Percentiles rank a stretch among this genome's conserved stretches.
phyloP scores from a whole-genome alignment of 2,329 filamentous ascomycete species.

The Decorospora gaudefroyi region DNA sequence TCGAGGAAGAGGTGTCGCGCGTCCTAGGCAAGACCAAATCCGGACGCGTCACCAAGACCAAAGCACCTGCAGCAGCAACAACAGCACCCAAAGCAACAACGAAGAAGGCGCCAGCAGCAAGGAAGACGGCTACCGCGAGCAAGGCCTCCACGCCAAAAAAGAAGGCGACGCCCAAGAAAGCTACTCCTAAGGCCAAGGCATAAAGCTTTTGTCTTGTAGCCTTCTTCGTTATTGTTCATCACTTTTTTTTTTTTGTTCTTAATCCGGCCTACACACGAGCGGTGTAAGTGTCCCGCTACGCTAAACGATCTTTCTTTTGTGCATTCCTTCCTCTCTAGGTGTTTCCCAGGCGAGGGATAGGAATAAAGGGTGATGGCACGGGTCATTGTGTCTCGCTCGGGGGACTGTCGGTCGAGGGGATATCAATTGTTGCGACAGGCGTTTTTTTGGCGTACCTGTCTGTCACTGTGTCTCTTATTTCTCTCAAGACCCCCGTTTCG shows the following conservation, averaged over 20 bases:
- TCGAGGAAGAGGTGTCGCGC: conserved; percentile 68
- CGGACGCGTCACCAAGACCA: conserved; percentile 77
- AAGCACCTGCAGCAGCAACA: conserved; percentile 48
- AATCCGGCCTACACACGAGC: conserved; percentile 12
- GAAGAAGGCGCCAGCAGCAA: conserved; percentile 48
- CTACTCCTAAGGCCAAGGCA: conserved; percentile 47
- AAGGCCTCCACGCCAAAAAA: conserved; percentile 54
- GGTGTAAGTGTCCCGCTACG: conserved; percentile 3
- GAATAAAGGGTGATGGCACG: conserved; percentile 7
- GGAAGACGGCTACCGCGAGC: conserved; percentile 47
- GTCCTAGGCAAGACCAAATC: conserved; percentile 82
- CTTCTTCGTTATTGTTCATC: conserved; percentile 33
- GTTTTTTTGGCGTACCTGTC: no score
- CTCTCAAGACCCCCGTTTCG: neutral
- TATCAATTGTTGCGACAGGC: no score
- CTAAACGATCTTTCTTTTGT: conserved; percentile 15
- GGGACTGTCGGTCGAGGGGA: no score
- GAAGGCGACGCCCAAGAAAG: conserved; percentile 56
- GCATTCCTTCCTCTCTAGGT: conserved; percentile 19
- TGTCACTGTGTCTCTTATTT: neutral
- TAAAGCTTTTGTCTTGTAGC: conserved; percentile 24
- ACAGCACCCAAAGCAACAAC: conserved; percentile 13
- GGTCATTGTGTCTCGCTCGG: conserved; percentile 6
- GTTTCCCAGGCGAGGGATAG: conserved; percentile 11
- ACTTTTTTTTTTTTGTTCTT: conserved; percentile 30